Percentiles rank a stretch among this genome's conserved stretches.
phyloP scores from a whole-genome alignment of 1,284 basidiomycete genomes.

The Entoloma clypeatum region DNA sequence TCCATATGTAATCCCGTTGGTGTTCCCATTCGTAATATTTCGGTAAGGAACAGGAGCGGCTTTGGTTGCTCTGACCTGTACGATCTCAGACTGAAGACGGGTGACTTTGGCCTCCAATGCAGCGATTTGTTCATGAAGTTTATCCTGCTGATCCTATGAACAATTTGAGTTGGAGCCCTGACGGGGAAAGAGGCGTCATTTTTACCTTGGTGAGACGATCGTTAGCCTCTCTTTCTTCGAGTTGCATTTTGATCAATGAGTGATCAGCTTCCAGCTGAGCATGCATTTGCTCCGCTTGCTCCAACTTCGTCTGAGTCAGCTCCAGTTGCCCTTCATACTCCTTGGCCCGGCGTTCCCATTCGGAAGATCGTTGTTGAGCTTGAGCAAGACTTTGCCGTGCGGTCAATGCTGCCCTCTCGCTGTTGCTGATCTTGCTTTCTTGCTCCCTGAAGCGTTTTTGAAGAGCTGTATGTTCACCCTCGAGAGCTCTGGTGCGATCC shows the following conservation, averaged over 20 bases:
- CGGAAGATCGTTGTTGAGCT: conserved; percentile 69
- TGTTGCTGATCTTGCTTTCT: conserved; percentile 56
- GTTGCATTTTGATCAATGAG: conserved; percentile 58
- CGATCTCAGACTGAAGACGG: conserved; percentile 58
- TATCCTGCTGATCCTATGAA: conserved; percentile 65
- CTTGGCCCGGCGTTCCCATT: conserved; percentile 77
- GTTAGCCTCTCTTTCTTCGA: conserved; percentile 71
- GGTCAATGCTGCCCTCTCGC: conserved; percentile 54
- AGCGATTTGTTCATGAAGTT: conserved; percentile 61
- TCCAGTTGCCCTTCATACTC: conserved; percentile 64
- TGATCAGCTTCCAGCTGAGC: conserved; percentile 67
- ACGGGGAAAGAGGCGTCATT: no score
- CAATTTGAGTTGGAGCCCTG: conserved; percentile 6
- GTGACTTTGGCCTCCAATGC: conserved; percentile 59
- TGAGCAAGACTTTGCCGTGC: conserved; percentile 63
- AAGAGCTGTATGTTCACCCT: conserved; percentile 60
- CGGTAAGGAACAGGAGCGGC: conserved; percentile 29
- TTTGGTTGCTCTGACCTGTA: conserved; percentile 44
- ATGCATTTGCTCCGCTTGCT: conserved; percentile 61
- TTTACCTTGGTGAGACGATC: conserved; percentile 61
- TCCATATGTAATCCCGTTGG: conserved; percentile 33
- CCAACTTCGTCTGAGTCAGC: conserved; percentile 51
- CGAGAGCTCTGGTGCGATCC: conserved; percentile 61
- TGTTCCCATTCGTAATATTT: conserved; percentile 32
- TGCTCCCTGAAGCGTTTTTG: conserved; percentile 72